Evolutionary conservation across 1,284 basidiomycete species (phyloP), one percentile per base, ranked within the genome.

Genomic region (Cerioporus squamosus): DNA sequence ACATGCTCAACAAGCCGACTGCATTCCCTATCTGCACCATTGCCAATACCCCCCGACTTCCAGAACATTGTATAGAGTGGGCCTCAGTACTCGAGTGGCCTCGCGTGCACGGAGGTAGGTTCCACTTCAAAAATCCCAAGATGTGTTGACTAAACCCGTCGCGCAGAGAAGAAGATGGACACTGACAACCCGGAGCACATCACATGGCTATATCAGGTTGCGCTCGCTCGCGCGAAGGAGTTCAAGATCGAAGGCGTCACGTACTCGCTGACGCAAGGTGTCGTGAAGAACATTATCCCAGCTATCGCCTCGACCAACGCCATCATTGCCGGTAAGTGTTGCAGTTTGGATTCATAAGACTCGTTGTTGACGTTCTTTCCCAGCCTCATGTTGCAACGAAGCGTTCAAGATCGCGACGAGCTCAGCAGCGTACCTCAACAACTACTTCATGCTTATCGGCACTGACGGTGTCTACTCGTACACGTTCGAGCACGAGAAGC

Each of bases 1-100:
- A 98, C 72, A 97, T 99, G 93, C 85, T 98, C 51, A 98, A 97
- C 73, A 97, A 97, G 62, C 97, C 93, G 6, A 98, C 95, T 38
- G 91, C 91, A 5, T 99, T 96, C 73, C 97, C 97, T 0, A 98
- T 99, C 63, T 99, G 97, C 74, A 99, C 97, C 1, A 98, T 99
- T 63, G 97, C 97, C 57, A 99, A 99, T 71, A 99, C 97, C 0
- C 97, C 97, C 17, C 91, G 97, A 57, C 80, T 99, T 31, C 97
- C 97, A 3, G 97, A 99, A 73, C 97, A 99, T 72, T 99, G 97
- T 72, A 98, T 99, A 71, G 97, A 99, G 76, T 99, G 97, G 97
- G 97, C 97, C 0, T 96, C 93, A 47, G 96, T 99, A n/a, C 81
- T 99, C 36, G 96, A 99, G 75, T 99, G 97, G 97, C 97, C 97